phyloP scores from a whole-genome alignment of 2,329 filamentous ascomycete species.

The Alternaria conjuncta region DNA sequence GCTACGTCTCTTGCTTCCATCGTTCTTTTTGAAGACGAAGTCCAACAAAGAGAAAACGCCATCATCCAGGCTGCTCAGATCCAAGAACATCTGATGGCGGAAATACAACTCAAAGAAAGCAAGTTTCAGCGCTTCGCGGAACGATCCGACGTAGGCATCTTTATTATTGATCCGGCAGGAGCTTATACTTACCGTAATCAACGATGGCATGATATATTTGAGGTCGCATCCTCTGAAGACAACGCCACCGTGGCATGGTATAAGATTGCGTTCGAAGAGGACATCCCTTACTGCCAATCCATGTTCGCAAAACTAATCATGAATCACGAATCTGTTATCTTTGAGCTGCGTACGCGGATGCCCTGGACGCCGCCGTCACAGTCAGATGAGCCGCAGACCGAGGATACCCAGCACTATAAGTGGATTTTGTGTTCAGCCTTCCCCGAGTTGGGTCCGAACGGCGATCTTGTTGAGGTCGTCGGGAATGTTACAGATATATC shows the following conservation, averaged over 20 bases:
- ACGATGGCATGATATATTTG: slow-evolving; percentile 47
- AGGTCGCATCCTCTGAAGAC: slow-evolving; percentile 15
- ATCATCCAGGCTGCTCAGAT: slow-evolving; percentile 44
- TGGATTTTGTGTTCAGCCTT: slow-evolving; percentile 44
- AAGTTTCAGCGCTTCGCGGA: slow-evolving; percentile 51
- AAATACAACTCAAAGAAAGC: slow-evolving; percentile 41
- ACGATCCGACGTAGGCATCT: slow-evolving; percentile 51
- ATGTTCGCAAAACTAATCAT: slow-evolving; percentile 40
- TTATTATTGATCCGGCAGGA: slow-evolving; percentile 45
- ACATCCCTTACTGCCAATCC: slow-evolving; percentile 38
- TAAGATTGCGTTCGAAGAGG: slow-evolving; percentile 41
- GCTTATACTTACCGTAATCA: slow-evolving; percentile 51
- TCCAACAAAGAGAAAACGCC: slow-evolving; percentile 44
- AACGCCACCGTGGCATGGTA: slow-evolving; percentile 29
- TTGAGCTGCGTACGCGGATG: slow-evolving; percentile 49
- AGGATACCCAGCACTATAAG: slow-evolving; percentile 21
- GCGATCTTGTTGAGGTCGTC: slow-evolving; percentile 39
- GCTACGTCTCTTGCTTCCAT: slow-evolving; percentile 50
- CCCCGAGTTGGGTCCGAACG: slow-evolving; percentile 28
- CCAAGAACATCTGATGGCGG: slow-evolving; percentile 42
- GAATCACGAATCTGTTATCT: slow-evolving; percentile 41
- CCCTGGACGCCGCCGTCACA: slow-evolving; percentile 40
- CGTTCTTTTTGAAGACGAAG: slow-evolving; percentile 48
- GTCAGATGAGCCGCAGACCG: slow-evolving; percentile 12
- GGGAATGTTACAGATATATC: slow-evolving; percentile 48